Conservation (phyloP, 371 early-diverging fungal species). For the Thermomucor indicae-seudaticae region DNA sequence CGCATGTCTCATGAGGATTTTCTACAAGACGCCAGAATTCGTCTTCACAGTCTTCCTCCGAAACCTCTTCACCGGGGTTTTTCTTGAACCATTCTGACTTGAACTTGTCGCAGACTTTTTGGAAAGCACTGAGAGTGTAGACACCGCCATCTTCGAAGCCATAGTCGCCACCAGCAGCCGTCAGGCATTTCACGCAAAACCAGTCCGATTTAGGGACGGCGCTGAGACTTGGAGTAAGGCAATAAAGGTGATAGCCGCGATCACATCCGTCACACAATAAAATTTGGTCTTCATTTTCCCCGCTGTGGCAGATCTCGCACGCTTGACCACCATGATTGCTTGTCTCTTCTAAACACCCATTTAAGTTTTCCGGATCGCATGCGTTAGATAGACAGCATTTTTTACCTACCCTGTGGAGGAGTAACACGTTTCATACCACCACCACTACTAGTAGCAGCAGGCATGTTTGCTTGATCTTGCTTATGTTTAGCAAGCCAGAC, state of each 20-base stretch:
- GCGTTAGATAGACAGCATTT: no score
- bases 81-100: constrained; percentile 72
- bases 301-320: constrained; percentile 59
- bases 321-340: constrained; percentile 26
- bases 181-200: constrained; percentile 85
- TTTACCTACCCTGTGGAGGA: constrained; percentile 7
- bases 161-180: constrained; percentile 78
- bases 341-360: no score
- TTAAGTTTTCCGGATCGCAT: no score
- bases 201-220: constrained; percentile 73
- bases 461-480: constrained; percentile 6
- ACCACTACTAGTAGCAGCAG: not conserved
- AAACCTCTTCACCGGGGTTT: constrained; percentile 36
- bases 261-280: constrained; percentile 89
- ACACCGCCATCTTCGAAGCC: constrained; percentile 89
- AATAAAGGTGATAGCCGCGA: constrained; percentile 76
- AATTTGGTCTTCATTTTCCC: constrained; percentile 60
- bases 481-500: constrained; percentile 60
- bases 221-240: constrained; percentile 69
- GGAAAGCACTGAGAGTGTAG: constrained; percentile 77
- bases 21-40: constrained; percentile 95
- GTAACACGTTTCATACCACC: constrained; percentile 1
- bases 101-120: constrained; percentile 75
- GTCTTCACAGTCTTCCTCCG: constrained; percentile 82
- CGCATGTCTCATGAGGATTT: constrained; percentile 80